A percentile compares a stretch with the other conserved stretches of the same genome.
Conservation (phyloP, 2,329 filamentous ascomycete genomes). For the Parafenestella ontariensis region DNA sequence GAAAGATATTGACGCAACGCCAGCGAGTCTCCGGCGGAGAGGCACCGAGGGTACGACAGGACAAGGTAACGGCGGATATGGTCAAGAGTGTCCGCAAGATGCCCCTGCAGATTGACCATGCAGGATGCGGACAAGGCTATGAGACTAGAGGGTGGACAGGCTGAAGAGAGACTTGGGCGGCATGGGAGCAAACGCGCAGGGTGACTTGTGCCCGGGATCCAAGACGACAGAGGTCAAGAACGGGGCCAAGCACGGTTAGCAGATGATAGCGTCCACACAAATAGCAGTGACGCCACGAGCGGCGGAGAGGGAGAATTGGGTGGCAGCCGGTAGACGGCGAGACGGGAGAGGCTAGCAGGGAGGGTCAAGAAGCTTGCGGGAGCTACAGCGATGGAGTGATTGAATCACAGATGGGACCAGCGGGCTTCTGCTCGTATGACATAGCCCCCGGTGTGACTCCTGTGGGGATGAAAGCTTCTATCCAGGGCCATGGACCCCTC, state of each 20-base stretch:
- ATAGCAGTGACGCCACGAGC: slow-evolving; percentile 47
- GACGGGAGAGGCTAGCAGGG: slow-evolving; percentile 48
- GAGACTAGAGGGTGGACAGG: slow-evolving; percentile 37
- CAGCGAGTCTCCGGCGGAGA: slow-evolving; percentile 30
- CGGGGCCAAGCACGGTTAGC: slow-evolving; percentile 38
- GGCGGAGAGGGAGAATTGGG: slow-evolving; percentile 34
- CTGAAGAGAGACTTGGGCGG: slow-evolving; percentile 37
- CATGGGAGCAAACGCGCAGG: slow-evolving; percentile 43
- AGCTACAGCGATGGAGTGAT: slow-evolving; percentile 45
- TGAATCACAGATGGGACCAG: slow-evolving; percentile 42
- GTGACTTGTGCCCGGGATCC: slow-evolving; percentile 47
- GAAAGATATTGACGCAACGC: slow-evolving; percentile 39
- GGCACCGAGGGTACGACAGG: slow-evolving; percentile 33
- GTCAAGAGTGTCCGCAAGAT: slow-evolving; percentile 43
- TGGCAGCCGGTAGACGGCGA: slow-evolving; percentile 44
- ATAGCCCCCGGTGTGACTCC: slow-evolving; percentile 50
- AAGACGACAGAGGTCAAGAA: slow-evolving; percentile 38
- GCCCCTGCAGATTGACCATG: slow-evolving; percentile 46
- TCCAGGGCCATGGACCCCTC: slow-evolving; percentile 35
- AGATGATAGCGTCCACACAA: slow-evolving; percentile 37
- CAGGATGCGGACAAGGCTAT: slow-evolving; percentile 47
- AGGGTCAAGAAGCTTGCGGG: slow-evolving; percentile 42
- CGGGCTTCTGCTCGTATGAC: slow-evolving; percentile 48
- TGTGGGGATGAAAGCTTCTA: slow-evolving; percentile 42
- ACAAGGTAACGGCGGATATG: slow-evolving; percentile 44